Evolutionary conservation across 164 flowering plant genomes (phyloP), one percentile per base, ranked within the genome.

Genomic region (Hamamelis virginiana): DNA sequence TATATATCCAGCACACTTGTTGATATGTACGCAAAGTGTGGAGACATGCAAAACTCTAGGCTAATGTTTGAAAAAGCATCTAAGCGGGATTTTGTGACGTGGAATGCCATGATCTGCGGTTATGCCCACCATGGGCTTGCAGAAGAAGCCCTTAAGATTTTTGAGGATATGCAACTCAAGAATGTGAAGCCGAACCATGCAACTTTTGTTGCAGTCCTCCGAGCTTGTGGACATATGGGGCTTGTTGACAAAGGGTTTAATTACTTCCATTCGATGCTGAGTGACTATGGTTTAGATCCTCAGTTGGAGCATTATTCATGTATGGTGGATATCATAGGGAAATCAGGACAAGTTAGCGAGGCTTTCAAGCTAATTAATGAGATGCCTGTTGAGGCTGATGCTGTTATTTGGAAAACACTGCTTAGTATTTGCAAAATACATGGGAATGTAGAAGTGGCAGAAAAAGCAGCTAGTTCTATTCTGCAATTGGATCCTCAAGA

Each of bases 1-100:
- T 90, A 74, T 62, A 80, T 92, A 60, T 59, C 75, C 25, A 92
- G 92, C 78, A 85, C 97, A 21, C 83, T 92, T 25, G 86, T 92
- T 44, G 96, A 92, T 62, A 89, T 92, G 94, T 92, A 92, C 74
- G 85, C 96, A 0, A 92, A 92, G 69, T 92, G 97, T 71, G 97
- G 97, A 51, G 76, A 83, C 75, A 77, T 92, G 89, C 80, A 78
- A 18, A 96, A 90, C 63, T 83, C 91, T 13, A 71, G 71, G 23
- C 69, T 83, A 58, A 67, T 85, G 72, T 92, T 92, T 70, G 86
- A 83, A 27, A 87, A 84, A 72, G 80, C 87, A 56, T 73, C 71
- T 4, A 74, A 81, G 3, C 60, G 83, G 48, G 96, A 92, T 75
- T 80, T 85, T 68, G 91, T 92, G 50, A 85, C 94, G 38, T 92